Evolutionary conservation across 2,329 filamentous ascomycete genomes (phyloP).

Genomic region (Aschersonia sp.): DNA sequence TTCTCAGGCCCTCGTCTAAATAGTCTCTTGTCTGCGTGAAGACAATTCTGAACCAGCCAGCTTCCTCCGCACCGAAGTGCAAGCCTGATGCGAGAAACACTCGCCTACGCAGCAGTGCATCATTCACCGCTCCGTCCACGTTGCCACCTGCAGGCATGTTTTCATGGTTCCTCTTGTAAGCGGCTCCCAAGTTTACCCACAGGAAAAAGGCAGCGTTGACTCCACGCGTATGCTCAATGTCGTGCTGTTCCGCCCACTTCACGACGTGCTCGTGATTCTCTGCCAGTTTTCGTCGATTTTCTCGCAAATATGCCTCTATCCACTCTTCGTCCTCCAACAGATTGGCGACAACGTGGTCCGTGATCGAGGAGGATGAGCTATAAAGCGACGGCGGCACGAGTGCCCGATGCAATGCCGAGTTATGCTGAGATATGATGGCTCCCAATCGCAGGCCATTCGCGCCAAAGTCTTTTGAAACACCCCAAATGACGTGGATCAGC

Average conservation of each 20-base stretch:
- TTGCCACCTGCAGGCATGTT: not conserved
- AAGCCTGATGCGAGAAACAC: conserved; percentile 22
- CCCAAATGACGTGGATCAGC: conserved; percentile 35
- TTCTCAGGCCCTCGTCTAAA: conserved; percentile 13
- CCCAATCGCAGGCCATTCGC: conserved; percentile 40
- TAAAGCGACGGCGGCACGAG: conserved; percentile 9
- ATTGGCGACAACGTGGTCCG: no score
- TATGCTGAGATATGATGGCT: conserved; percentile 31
- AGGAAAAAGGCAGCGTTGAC: conserved; percentile 40
- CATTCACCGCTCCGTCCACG: conserved; percentile 13
- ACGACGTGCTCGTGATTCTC: no score
- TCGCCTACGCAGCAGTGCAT: conserved; percentile 13
- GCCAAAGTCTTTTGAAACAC: conserved; percentile 37
- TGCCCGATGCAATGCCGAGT: conserved; percentile 21
- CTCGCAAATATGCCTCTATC: no score
- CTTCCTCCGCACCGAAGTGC: conserved; percentile 21
- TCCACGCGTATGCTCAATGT: conserved; percentile 13
- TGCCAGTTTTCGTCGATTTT: no score
- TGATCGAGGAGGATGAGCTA: conserved; percentile 17
- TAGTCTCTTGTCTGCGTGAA: conserved; percentile 3
- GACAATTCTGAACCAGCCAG: conserved; percentile 24
- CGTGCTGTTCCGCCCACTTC: no score
- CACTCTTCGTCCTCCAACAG: no score
- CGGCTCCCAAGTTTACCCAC: conserved; percentile 31
- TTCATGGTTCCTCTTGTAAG: conserved; percentile 8